Evolutionary conservation across 2,329 filamentous ascomycete genomes (phyloP), one percentile per base, ranked within the genome.

Genomic region (Boeremia lycopersici): DNA sequence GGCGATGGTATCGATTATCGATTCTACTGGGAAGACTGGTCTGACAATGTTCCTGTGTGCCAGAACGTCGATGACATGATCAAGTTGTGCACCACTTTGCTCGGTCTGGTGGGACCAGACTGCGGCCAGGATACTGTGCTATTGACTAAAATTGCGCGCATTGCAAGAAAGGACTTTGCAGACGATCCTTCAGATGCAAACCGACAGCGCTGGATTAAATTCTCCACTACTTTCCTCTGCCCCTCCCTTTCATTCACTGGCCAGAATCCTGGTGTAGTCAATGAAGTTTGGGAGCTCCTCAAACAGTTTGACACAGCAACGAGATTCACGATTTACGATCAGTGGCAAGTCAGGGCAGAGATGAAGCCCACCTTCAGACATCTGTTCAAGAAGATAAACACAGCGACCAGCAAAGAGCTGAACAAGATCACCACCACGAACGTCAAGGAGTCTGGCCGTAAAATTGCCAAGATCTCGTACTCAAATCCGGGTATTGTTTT

Each of bases 21-120:
- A 30, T 98, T 96, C 72, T 99, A 99, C 74, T 97, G 95, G 87
- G 92, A 96, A 55, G 95, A 98, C 64, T 99, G 95, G 95, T 83
- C 87, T 2, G 93, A 98, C 74, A 96, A 95, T 60, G 83, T 99
- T 40, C 96, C 95, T 0, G 79, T 96, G 17, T 99, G 95, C 70
- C 93, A 96, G 72, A 89, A 82, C 1, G 86, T 96, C 6, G 91
- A 97, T 59, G 95, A 99, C 70, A 83, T 99, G 12, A 95, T 98
- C 73, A 87, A 88, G 2, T 84, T 97, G 0, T 96, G 92, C 74
- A 85, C 86, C 53, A 93, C 91, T 1, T 83, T 99, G 19, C 79
- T 97, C 40, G 96, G 95, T 61, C 79, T 93, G 23, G 89, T 93
- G 0, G 93, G 95, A 2, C 87, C 96, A 59, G 92, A 91, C 69